Percentiles rank a stretch among this genome's conserved stretches.
phyloP scores from a whole-genome alignment of 495 filamentous ascomycete genomes.

The Hypoxylon rickii region DNA sequence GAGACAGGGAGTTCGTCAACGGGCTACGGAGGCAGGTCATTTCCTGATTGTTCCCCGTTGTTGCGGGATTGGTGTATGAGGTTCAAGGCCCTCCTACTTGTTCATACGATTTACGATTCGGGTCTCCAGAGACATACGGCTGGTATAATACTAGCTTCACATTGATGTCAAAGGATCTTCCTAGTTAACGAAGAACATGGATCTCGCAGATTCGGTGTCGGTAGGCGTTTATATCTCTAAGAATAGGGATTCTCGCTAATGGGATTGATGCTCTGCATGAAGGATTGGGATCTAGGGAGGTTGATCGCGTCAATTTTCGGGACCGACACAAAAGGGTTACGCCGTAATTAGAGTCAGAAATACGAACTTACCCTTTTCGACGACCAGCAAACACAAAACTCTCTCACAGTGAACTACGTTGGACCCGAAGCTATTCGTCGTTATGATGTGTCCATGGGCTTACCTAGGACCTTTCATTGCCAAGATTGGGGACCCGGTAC shows the following conservation, averaged over 20 bases:
- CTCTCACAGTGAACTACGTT: too few species aligned
- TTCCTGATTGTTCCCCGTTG: too few species aligned
- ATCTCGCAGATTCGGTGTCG: neutral
- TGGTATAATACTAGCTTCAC: neutral
- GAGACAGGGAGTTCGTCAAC: slow-evolving; percentile 65
- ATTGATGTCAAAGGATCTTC: neutral
- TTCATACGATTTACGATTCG: neutral
- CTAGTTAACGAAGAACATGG: neutral
- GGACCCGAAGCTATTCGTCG: too few species aligned
- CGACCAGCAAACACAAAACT: too few species aligned
- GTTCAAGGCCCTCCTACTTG: neutral
- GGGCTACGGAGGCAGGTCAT: slow-evolving; percentile 58
- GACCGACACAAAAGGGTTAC: neutral
- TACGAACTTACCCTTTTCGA: neutral
- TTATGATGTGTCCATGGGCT: too few species aligned
- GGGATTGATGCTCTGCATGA: too few species aligned
- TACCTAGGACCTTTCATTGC: too few species aligned
- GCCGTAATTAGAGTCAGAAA: neutral
- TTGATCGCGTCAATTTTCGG: neutral
- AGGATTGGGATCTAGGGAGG: neutral
- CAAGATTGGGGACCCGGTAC: too few species aligned
- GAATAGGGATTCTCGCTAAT: too few species aligned
- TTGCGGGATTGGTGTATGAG: neutral
- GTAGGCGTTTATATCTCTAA: too few species aligned
- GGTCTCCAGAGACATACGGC: neutral